These are phyloP conservation scores for Nannizziopsis arthrosporioides DNA, from an alignment of 2,329 filamentous ascomycete species.

Conservation along the genomic window DNA sequence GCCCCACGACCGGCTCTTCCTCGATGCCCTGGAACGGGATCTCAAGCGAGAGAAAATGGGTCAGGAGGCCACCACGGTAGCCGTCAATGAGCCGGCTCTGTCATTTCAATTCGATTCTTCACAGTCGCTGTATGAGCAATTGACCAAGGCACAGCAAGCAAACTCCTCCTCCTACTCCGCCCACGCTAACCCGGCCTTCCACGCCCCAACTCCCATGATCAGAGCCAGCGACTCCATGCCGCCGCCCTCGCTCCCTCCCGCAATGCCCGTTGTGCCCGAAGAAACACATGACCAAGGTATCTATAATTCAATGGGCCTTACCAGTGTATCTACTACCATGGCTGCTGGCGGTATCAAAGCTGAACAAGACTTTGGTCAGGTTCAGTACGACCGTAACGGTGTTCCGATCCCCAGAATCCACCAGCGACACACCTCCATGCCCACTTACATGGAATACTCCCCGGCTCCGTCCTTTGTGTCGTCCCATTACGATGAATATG, in stretches of 20 bases:
- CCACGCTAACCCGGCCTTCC: constrained; percentile 55
- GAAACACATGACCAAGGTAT: constrained; percentile 55
- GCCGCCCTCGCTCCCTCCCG: constrained; percentile 64
- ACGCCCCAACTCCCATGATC: constrained; percentile 79
- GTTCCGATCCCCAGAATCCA: constrained; percentile 72
- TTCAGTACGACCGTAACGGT: constrained; percentile 87
- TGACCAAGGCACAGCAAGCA: constrained; percentile 97
- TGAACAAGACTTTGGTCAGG: constrained; percentile 68
- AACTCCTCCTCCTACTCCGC: constrained; percentile 94
- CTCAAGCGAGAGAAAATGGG: constrained; percentile 99
- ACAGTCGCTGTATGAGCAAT: constrained; percentile 96
- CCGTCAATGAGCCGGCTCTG: constrained; percentile 89
- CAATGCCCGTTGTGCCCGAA: constrained; percentile 48
- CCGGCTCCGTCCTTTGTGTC: constrained; percentile 95
- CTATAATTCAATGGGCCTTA: constrained; percentile 59
- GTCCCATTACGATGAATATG: constrained; percentile 98
- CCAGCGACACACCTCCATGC: constrained; percentile 96
- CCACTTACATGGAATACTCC: constrained; percentile 94
- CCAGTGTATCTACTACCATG: constrained; percentile 56
- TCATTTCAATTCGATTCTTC: constrained; percentile 99
- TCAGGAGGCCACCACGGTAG: constrained; percentile 92
- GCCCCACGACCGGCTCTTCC: constrained; percentile 90
- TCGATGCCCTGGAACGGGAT: constrained; percentile 93
- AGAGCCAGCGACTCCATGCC: constrained; percentile 81
- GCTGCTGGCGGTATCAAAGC: constrained; percentile 60